Evolutionary conservation across 2,329 filamentous ascomycete genomes (phyloP), one percentile per base, ranked within the genome.

Genomic region (Colletotrichum paranaense): DNA sequence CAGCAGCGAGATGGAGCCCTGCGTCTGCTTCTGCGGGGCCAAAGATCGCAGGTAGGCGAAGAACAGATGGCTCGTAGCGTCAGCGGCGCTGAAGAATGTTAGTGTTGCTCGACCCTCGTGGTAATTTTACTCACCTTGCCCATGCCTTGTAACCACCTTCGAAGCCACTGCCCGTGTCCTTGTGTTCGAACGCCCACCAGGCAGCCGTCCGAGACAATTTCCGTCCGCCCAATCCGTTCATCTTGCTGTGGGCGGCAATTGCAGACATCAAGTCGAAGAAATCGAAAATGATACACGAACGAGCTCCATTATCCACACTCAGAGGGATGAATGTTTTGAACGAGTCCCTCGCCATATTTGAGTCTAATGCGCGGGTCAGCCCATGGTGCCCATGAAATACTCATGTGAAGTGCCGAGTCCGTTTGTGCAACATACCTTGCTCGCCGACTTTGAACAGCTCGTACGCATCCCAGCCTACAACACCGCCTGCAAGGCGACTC

Each of bases 121-220:
- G 22, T 8, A 22, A 8, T 53, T 16, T 62, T 53, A 80, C 90
- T 83, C 85, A 95, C 93, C 86, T 92, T 77, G 92, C 87, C 95
- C 97, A 99, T 57, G 91, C 91, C 80, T 93, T 94, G 84, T 99
- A 99, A 67, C 96, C 95, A 53, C 94, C 94, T 77, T 98, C 97
- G 78, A 99, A 99, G 19, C 97, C 97, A 80, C 93, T 96, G 55
- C 93, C 94, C 7, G 92, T 92, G 80, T 98, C 95, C 59, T 88
- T 90, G 77, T 97, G 94, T 79, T 98, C 96, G 81, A 99, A 99
- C 1, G 96, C 95, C 97, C 97, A 99, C 97, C 97, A 99, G 58
- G 95, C 95, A 53, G 96, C 97, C 89, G 97, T 94, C 76, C 97
- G 91, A 11, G 97, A 98, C 67, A 99, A 89, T 82, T 98, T 98